A percentile compares a stretch with the other conserved stretches of the same genome.
Evolutionary conservation across 2,329 filamentous ascomycete genomes (phyloP).

Genomic region (Trichoderma gracile): DNA sequence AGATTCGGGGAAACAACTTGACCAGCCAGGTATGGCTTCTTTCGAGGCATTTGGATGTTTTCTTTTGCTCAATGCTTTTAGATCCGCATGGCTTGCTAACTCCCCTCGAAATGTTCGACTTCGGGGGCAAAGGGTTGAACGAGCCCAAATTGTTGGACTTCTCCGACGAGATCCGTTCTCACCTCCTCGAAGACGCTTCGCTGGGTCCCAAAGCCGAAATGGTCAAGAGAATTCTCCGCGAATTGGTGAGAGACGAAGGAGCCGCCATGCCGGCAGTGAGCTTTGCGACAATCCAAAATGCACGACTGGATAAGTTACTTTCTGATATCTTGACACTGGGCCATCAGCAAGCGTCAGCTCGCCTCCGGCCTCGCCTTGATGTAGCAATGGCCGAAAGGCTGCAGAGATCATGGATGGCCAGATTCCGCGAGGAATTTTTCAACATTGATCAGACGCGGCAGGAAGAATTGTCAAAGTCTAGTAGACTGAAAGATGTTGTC

Average conservation of each 20-base stretch:
- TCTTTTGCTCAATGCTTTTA: neutral
- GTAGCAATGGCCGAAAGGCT: conserved; percentile 42
- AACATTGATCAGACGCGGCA: conserved; percentile 49
- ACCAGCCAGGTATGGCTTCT: neutral
- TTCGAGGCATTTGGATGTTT: neutral
- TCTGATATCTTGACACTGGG: conserved; percentile 42
- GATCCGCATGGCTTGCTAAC: conserved; percentile 10
- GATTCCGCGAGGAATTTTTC: conserved; percentile 49
- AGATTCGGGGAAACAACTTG: neutral
- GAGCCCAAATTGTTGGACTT: conserved; percentile 40
- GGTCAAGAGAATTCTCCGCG: conserved; percentile 44
- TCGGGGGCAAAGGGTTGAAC: neutral
- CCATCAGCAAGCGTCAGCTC: conserved; percentile 33
- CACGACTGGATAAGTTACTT: conserved; percentile 49
- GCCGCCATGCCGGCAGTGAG: conserved; percentile 38
- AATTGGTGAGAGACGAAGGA: conserved; percentile 43
- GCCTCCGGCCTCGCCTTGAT: conserved; percentile 39
- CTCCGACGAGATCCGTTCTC: conserved; percentile 45
- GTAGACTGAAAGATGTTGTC: conserved; percentile 45
- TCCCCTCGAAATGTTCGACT: neutral
- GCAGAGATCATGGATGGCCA: conserved; percentile 45
- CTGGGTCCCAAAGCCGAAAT: conserved; percentile 40
- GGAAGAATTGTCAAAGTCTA: conserved; percentile 38
- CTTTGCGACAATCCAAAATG: conserved; percentile 43
- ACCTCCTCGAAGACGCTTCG: conserved; percentile 37